Base-by-base conservation (phyloP, 2,329 filamentous ascomycete species). In the Aspergillus niger region DNA sequence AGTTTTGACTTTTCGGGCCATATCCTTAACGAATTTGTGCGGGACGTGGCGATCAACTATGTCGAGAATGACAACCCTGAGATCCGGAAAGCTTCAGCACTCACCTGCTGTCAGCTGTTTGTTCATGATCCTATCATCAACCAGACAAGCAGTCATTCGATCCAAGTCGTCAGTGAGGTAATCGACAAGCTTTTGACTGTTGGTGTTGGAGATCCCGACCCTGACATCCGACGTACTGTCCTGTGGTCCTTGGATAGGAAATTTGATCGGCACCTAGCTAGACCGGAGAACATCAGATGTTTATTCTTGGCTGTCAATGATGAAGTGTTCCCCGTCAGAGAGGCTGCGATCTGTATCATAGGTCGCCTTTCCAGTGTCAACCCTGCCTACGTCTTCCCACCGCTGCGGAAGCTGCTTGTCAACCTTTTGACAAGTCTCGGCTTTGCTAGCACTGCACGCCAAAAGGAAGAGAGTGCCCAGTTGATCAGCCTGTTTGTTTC, bases 61-160 rank as follows among this genome's bases (percentile, higher is more conserved):
- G 94, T 99, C 44, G 94, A 99, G 68, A 95, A 96, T 65, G 94
- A 98, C 68, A 96, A 97, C 69, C 85, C 92, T 0, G 91, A 96
- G 65, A 97, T 97, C 54, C 88, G 95, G 61, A 94, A 97, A 76
- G 95, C 95, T 15, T 94, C 95, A 2, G 93, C 95, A 15, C 82
- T 99, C 63, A 99, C 96, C 5, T 98, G 95, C 77, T 99, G 96
- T 72, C 96, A 99, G 75, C 86, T 99, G 49, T 98, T 98, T 72
- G 91, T 98, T 49, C 89, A 92, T 68, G 96, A 99, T 73, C 95
- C 95, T 0, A 98, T 99, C 66, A 92, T 99, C 70, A 95, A 97
- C 70, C 95, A 99, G 78, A 97, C 94, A 6, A 98, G 95, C 74
- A 91, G 94, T 66, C 95, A 99, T 75, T 94, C 95, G 0, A 91